Evolutionary conservation across 2,329 filamentous ascomycete genomes (phyloP).

Genomic region (Colletotrichum euphorbiae): DNA sequence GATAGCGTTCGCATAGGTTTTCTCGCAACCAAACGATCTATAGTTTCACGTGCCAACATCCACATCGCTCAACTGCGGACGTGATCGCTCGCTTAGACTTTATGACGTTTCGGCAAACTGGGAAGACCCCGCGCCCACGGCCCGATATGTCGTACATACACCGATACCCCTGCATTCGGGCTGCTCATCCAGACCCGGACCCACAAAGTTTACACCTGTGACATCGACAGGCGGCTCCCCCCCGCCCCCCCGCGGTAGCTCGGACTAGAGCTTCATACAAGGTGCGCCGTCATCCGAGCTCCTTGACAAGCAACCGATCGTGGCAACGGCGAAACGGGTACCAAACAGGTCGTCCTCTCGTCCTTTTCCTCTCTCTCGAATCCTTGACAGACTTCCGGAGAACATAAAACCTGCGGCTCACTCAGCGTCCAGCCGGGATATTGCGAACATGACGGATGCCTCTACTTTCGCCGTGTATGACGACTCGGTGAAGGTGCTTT

Average conservation of each 20-base stretch:
- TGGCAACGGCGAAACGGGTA: neutral
- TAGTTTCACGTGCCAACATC: neutral
- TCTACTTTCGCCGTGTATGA: slow-evolving; percentile 31
- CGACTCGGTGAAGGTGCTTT: slow-evolving; percentile 42
- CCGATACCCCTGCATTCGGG: neutral
- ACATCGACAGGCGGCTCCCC: slow-evolving; percentile 1
- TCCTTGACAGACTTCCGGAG: slow-evolving; percentile 9
- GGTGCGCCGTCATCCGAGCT: slow-evolving; percentile 3
- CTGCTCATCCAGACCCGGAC: slow-evolving; percentile 4
- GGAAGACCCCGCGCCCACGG: neutral
- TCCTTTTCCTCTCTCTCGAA: neutral
- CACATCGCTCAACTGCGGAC: neutral
- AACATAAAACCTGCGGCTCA: no score
- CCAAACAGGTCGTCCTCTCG: neutral
- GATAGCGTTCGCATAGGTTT: neutral
- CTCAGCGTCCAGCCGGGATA: neutral
- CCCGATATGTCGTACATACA: neutral
- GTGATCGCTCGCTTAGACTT: slow-evolving; percentile 5
- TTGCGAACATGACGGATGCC: slow-evolving; percentile 17
- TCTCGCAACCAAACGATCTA: neutral
- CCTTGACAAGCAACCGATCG: neutral
- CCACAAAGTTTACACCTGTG: slow-evolving; percentile 15
- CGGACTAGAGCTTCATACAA: neutral
- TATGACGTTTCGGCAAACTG: neutral
- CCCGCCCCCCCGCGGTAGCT: slow-evolving; percentile 21